A percentile compares a stretch with the other conserved stretches of the same genome.
Conservation (phyloP, 2,329 filamentous ascomycete genomes). For the Neofusicoccum ribis region DNA sequence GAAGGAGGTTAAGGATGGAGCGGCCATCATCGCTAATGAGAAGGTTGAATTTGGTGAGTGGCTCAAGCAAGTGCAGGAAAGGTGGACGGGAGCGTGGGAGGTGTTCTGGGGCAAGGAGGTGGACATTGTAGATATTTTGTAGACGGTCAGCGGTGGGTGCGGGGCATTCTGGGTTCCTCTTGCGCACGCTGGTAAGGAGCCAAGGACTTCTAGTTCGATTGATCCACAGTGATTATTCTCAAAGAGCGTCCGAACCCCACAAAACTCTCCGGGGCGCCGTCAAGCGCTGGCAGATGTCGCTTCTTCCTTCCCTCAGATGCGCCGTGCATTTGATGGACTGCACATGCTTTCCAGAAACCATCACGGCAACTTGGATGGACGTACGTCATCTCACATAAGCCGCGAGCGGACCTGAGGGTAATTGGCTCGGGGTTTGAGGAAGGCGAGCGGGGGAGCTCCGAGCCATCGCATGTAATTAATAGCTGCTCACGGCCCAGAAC, state of each 20-base stretch:
- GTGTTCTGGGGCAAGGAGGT: constrained; percentile 24
- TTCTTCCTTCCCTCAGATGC: too few relatives aligned
- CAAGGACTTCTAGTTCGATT: too few relatives aligned
- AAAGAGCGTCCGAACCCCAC: too few relatives aligned
- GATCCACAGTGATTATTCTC: too few relatives aligned
- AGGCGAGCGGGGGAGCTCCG: not conserved
- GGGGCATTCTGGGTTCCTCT: too few relatives aligned
- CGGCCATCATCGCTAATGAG: constrained; percentile 18
- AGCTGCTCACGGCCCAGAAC: too few relatives aligned
- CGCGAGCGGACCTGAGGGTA: not conserved
- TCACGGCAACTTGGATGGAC: too few relatives aligned
- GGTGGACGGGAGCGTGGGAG: constrained; percentile 27
- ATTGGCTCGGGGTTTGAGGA: not conserved
- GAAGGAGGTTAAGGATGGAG: constrained; percentile 24
- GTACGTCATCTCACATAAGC: not conserved
- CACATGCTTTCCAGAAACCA: too few relatives aligned
- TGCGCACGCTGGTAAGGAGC: too few relatives aligned
- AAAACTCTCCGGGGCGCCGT: too few relatives aligned
- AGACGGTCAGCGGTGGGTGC: not conserved
- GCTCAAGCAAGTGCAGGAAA: constrained; percentile 24
- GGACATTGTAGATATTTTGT: not conserved
- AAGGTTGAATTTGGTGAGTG: constrained; percentile 23
- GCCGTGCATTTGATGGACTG: too few relatives aligned
- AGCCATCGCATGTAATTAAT: not conserved
- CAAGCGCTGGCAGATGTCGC: too few relatives aligned